Percentiles rank a stretch among this genome's conserved stretches.
Conservation (phyloP, 164 flowering plant genomes). For the Stephania japonica region DNA sequence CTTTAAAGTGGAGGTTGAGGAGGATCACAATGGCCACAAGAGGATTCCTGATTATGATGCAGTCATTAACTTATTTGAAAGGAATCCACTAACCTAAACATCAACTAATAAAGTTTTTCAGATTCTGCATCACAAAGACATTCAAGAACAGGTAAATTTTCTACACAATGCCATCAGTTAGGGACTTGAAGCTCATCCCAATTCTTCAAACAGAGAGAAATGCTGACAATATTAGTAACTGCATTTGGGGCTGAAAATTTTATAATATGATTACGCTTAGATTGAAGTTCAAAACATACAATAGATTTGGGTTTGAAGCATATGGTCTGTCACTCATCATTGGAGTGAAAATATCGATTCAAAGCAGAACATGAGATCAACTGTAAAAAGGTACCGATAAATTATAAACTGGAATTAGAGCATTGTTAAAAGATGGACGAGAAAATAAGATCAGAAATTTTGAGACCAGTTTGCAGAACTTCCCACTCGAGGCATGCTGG, state of each 20-base stretch:
- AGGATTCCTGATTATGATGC: neutral
- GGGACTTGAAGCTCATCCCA: neutral
- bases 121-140: neutral
- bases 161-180: neutral
- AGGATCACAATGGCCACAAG: neutral
- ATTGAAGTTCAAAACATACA: neutral
- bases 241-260: neutral
- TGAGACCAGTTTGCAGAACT: conserved; percentile 93
- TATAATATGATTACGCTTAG: neutral
- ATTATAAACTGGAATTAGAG: neutral
- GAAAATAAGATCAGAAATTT: conserved; percentile 33
- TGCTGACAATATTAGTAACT: neutral
- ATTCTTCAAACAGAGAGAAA: neutral
- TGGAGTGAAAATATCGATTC: neutral
- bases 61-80: neutral
- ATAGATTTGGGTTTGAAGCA: neutral
- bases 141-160: neutral
- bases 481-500: conserved; percentile 84
- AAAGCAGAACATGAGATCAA: conserved; percentile 1
- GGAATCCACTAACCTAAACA: neutral
- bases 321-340: neutral
- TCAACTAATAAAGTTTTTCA: too few relatives aligned
- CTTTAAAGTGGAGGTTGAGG: too few relatives aligned
- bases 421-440: neutral
- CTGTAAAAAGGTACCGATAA: neutral